These are phyloP conservation scores for Ophiostoma pallidulum DNA, from an alignment of 2,329 filamentous ascomycete species.

Conservation along the genomic window DNA sequence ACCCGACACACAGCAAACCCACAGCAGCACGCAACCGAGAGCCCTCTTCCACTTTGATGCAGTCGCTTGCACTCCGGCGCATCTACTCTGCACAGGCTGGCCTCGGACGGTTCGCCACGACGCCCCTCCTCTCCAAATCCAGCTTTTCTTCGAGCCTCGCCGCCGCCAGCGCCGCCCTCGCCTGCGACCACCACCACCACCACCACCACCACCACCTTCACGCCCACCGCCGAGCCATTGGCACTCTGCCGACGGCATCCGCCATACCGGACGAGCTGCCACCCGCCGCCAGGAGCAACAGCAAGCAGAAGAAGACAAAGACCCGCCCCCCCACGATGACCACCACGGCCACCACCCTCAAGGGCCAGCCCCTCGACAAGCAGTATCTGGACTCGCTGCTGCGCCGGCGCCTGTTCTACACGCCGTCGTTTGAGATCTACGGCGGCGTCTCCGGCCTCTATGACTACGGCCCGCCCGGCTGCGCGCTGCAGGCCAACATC, in stretches of 20 bases:
- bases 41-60: slow-evolving; percentile 13
- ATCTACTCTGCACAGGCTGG: slow-evolving; percentile 10
- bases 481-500: slow-evolving; percentile 77
- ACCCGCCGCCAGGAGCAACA: background rate
- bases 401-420: slow-evolving; percentile 85
- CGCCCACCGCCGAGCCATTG: slow-evolving; percentile 2
- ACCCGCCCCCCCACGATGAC: slow-evolving; percentile 9
- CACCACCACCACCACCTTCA: background rate
- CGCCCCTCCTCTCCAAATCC: background rate
- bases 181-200: background rate
- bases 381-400: slow-evolving; percentile 74
- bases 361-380: slow-evolving; percentile 83
- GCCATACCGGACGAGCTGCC: background rate
- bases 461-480: slow-evolving; percentile 87
- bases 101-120: slow-evolving; percentile 3
- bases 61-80: slow-evolving; percentile 4
- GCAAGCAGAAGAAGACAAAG: background rate
- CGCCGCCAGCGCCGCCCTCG: background rate
- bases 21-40: background rate
- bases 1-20: background rate
- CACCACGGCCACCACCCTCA: slow-evolving; percentile 57
- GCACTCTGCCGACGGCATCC: background rate
- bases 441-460: slow-evolving; percentile 81
- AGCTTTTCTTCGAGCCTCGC: background rate
- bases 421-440: slow-evolving; percentile 92